Evolutionary conservation across 768 basidiomycete genomes (phyloP).

Genomic region (Naganishia kalamii): DNA sequence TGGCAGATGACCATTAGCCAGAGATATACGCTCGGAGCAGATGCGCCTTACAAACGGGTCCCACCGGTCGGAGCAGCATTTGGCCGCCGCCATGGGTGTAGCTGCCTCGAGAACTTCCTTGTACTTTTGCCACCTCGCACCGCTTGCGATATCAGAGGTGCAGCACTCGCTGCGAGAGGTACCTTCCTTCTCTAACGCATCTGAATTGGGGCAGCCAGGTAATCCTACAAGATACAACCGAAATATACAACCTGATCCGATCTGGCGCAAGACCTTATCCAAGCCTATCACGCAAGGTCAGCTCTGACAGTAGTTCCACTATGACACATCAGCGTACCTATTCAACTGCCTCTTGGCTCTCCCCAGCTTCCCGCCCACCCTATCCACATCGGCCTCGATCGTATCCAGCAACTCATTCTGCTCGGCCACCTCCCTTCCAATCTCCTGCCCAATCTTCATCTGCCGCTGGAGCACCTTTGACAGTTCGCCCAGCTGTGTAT

Average conservation of each 20-base stretch:
- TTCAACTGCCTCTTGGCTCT: constrained; percentile 75
- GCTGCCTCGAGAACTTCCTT: too few species aligned
- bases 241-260: background rate
- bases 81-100: too few species aligned
- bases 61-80: too few species aligned
- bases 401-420: constrained; percentile 85
- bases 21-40: too few species aligned
- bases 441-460: constrained; percentile 76
- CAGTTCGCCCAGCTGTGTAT: constrained; percentile 69
- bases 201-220: background rate
- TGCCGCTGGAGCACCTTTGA: constrained; percentile 78
- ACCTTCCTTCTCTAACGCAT: too few species aligned
- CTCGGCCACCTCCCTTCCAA: constrained; percentile 68
- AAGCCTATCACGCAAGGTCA: background rate
- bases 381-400: constrained; percentile 68
- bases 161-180: too few species aligned
- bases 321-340: constrained; percentile 41
- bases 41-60: too few species aligned
- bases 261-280: background rate
- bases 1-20: too few species aligned
- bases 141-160: too few species aligned
- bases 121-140: too few species aligned
- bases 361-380: constrained; percentile 69
- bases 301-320: background rate
- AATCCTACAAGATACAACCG: background rate